Percentiles rank a stretch among this genome's conserved stretches.
phyloP scores from a whole-genome alignment of 371 early-diverging fungal genomes.

The Circinella umbellata region DNA sequence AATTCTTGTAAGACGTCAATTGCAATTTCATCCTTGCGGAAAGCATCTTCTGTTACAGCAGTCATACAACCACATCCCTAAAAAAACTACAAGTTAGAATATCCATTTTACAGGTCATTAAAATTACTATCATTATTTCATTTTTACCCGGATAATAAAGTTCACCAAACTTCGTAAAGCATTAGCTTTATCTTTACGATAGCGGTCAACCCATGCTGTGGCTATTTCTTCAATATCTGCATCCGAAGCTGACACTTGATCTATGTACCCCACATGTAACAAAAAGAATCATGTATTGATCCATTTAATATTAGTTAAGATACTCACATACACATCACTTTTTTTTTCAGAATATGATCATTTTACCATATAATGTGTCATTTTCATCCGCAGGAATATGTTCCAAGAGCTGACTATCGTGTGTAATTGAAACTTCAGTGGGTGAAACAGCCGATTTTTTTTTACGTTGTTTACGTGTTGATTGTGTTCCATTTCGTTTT shows the following conservation, averaged over 20 bases:
- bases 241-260: slow-evolving; percentile 14
- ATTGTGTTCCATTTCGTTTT: slow-evolving; percentile 11
- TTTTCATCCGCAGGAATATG: slow-evolving; percentile 25
- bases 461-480: slow-evolving; percentile 11
- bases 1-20: slow-evolving; percentile 46
- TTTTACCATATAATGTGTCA: slow-evolving; percentile 38
- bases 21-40: slow-evolving; percentile 46
- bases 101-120: neutral
- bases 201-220: slow-evolving; percentile 30
- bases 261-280: slow-evolving; percentile 15
- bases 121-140: no score
- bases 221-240: slow-evolving; percentile 33
- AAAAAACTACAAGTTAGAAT: neutral
- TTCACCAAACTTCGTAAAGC: slow-evolving; percentile 62
- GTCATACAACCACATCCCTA: slow-evolving; percentile 53
- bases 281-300: neutral
- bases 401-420: slow-evolving; percentile 40
- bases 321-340: no score
- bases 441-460: slow-evolving; percentile 13
- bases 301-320: slow-evolving; percentile 23
- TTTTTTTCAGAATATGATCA: no score
- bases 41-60: slow-evolving; percentile 39
- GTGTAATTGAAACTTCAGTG: slow-evolving; percentile 21
- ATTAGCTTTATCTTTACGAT: slow-evolving; percentile 24
- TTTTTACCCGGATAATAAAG: slow-evolving; percentile 63